Base-by-base conservation (phyloP, 2,329 filamentous ascomycete species). In the Sporothrix brasiliensis region DNA sequence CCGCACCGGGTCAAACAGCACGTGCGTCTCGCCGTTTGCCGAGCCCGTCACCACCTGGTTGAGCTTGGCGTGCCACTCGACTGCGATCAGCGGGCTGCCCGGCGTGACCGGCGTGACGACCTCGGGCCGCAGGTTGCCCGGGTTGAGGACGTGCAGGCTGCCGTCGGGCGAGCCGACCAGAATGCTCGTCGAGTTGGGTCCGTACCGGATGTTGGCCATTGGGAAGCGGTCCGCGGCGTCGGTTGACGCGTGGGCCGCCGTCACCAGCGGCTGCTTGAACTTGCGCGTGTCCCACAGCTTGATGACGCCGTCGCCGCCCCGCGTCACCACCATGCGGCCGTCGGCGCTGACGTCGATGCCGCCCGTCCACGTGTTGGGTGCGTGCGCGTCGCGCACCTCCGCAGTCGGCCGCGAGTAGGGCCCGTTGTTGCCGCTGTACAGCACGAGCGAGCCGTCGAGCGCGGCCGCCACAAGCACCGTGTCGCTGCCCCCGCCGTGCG, bases 201-300 rank as follows among this genome's bases (percentile, higher is more conserved):
- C 92, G 82, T 98, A 99, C 73, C 88, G 87, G 77, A 99, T 97
- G 77, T 93, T 97, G 68, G 89, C 91, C 72, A 92, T 94, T 0
- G 92, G 88, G 78, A 92, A 97, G 76, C 93, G 89, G 71, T 90
- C 89, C 1, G 93, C 94, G 16, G 92, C 89, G 1, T 93, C 94
- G 16, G 92, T 97, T 0, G 94, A 97, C 1, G 87, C 80, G 79
- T 97, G 93, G 6, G 89, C 83, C 19, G 92, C 88, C 1, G 89
- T 92, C 63, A 93, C 92, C 16, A 99, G 86, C 4, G 95, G 93
- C 70, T 91, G 85, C 78, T 95, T 98, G 84, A 99, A 97, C 77
- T 97, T 98, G 71, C 95, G 89, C 3, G 91, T 96, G 78, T 99
- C 95, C 95, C 95, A 99, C 1, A 97, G 85, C 81, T 98, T 98